Percentiles rank a stretch among this genome's conserved stretches.
Conservation (phyloP, 805 yeast genomes). For the Candida cerambycidarum region DNA sequence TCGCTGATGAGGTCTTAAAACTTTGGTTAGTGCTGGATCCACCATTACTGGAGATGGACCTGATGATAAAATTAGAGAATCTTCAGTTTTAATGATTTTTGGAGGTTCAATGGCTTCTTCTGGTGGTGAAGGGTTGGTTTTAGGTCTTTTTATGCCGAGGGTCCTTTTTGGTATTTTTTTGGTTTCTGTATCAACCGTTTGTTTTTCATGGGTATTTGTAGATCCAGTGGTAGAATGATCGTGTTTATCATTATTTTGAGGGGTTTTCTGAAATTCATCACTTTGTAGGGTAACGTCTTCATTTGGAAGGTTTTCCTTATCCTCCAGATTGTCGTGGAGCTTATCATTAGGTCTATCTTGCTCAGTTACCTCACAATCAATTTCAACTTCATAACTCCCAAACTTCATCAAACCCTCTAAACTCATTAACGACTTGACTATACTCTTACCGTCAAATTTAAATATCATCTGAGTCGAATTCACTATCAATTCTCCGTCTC, state of each 20-base stretch:
- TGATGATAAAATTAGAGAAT: background rate
- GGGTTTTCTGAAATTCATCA: no score
- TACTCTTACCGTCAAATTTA: slow-evolving; percentile 27
- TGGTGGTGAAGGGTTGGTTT: background rate
- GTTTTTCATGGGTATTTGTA: no score
- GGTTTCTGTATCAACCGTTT: background rate
- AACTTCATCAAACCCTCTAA: slow-evolving; percentile 23
- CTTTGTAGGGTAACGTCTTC: no score
- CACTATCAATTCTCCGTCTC: slow-evolving; percentile 67
- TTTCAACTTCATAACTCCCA: slow-evolving; percentile 62
- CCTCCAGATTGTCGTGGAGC: no score
- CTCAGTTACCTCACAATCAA: slow-evolving; percentile 42
- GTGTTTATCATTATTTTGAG: no score
- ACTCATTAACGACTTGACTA: slow-evolving; percentile 14
- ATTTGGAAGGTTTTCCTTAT: no score
- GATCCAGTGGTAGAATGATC: no score
- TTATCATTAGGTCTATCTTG: no score
- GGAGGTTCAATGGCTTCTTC: background rate
- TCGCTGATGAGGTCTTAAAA: slow-evolving; percentile 79
- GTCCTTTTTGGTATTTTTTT: background rate
- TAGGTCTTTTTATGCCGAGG: background rate
- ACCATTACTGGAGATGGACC: slow-evolving; percentile 32
- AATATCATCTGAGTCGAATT: slow-evolving; percentile 22
- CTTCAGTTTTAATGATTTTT: background rate
- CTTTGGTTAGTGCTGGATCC: slow-evolving; percentile 54